Base-by-base conservation (phyloP, 2,329 filamentous ascomycete species). In the Didymella keratinophila region DNA sequence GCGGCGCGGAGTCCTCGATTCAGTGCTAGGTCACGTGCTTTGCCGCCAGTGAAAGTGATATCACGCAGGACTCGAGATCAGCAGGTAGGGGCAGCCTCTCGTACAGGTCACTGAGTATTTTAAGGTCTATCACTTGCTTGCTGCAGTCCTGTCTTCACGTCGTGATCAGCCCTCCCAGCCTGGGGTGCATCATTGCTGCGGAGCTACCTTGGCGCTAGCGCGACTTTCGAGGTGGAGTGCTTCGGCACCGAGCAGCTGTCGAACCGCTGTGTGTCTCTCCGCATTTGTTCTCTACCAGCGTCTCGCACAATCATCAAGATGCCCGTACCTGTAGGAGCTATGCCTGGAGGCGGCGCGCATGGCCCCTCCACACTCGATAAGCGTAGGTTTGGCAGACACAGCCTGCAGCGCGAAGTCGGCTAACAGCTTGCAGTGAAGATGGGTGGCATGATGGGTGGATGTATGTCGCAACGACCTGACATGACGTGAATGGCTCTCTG, bases 401-500 rank as follows among this genome's bases (percentile, higher is more conserved):
- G 53, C 56, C 52, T 56, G 16, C 20, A 6, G 9, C 3, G 20
- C 41, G 66, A 75, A 39, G 52, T 64, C 48, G 39, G 67, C 74
- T 73, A 81, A 77, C 61, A 36, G 39, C 56, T 47, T 27, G 70
- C 76, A 96, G 93, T 93, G 78, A 97, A 97, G 84, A 97, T 98
- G 93, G 95, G 95, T 70, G 93, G 91, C 63, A 89, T 99, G 89
- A 98, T 98, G 93, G 95, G 95, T 70, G 92, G 93, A 77, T 96
- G 94, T 98, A 90, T 72, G 93, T 86, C 51, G 57, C 44, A 41
- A 62, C 54, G 28, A 46, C 42, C 12, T 21, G 25, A n/a, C 18
- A 27, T 14, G 18, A 27, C 23, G 16, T 23, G 47, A 25, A 52
- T 20, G 21, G 28, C 28, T 51, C 16, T 47, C 68, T 71, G 59